Conservation (phyloP, 306 rosid genomes). For the Astragalus membranaceus region DNA sequence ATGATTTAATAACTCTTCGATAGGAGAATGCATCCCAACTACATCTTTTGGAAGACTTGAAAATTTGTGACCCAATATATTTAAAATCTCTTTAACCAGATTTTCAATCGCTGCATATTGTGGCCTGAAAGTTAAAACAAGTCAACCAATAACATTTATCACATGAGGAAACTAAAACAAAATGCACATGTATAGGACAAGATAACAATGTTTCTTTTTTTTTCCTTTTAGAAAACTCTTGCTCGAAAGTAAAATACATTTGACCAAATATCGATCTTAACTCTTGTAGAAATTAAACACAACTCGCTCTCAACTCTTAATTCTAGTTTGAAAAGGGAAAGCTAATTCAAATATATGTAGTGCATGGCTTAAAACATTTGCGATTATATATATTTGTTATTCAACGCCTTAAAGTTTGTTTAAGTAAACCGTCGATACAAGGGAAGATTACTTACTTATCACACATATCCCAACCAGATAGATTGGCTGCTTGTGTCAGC, state of each 20-base stretch:
- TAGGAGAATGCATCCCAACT: slow-evolving; percentile 10
- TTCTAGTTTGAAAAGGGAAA: not conserved
- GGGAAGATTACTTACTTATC: not conserved
- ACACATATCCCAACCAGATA: not conserved
- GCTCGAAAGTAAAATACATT: too few relatives aligned
- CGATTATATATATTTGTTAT: not conserved
- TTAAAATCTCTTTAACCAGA: not conserved
- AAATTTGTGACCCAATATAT: not conserved
- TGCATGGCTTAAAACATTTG: not conserved
- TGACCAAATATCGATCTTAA: too few relatives aligned
- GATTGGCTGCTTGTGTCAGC: not conserved
- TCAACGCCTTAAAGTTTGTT: not conserved
- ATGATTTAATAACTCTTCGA: slow-evolving; percentile 4
- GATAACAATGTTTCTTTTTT: not conserved
- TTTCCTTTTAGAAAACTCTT: not conserved
- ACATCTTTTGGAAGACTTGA: not conserved
- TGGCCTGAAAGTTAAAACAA: not conserved
- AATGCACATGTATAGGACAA: not conserved
- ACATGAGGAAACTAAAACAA: not conserved
- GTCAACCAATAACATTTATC: not conserved
- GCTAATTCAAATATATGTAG: too few relatives aligned
- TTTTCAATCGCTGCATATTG: not conserved
- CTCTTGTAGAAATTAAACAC: too few relatives aligned
- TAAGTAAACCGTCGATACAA: not conserved
- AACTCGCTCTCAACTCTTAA: too few relatives aligned